Evolutionary conservation across 179 eudicot genomes (phyloP), one percentile per base, ranked within the genome.

Genomic region (Beta macrorhiza): DNA sequence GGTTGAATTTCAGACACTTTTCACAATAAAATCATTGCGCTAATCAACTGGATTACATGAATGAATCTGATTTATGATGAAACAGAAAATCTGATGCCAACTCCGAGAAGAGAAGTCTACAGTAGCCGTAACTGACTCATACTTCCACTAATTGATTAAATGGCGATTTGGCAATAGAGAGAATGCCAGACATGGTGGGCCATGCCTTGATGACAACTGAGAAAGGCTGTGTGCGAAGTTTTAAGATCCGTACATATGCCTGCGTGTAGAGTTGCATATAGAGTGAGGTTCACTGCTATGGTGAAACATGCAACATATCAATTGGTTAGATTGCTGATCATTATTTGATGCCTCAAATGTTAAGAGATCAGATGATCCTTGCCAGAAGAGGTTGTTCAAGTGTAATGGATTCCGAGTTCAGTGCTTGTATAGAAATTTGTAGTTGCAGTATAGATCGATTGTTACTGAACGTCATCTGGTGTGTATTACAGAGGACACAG

Each of bases 71-170:
- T 78, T 79, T 79, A 62, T 72, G 79, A 58, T 65, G 73, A 75
- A 79, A 79, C 90, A 89, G 92, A 83, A 68, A 82, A 77, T 61
- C 83, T 82, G 79, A 80, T 80, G 84, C 79, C 87, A 55, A 86
- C 89, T 76, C 87, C 92, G 25, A 80, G 87, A 86, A 89, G 92
- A 86, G 92, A 80, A 64, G 86, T 89, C 49, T 86, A 83, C 82
- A 83, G 75, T 19, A 84, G 83, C 67, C 88, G 63, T 72, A 67
- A 68, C 65, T 84, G 81, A 84, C 75, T 63, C 83, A 80, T 22
- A 17, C 7, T 44, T 61, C 15, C 56, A 44, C 14, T 37, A 57
- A 9, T 12, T 69, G 67, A 69, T 76, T 56, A 55, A 61, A 70
- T 45, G 51, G 77, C 64, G 70, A 74, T 32, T 79, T 69, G 71